Evolutionary conservation across 805 yeast species (phyloP).

Genomic region (Yamadazyma paraphyllophila): DNA sequence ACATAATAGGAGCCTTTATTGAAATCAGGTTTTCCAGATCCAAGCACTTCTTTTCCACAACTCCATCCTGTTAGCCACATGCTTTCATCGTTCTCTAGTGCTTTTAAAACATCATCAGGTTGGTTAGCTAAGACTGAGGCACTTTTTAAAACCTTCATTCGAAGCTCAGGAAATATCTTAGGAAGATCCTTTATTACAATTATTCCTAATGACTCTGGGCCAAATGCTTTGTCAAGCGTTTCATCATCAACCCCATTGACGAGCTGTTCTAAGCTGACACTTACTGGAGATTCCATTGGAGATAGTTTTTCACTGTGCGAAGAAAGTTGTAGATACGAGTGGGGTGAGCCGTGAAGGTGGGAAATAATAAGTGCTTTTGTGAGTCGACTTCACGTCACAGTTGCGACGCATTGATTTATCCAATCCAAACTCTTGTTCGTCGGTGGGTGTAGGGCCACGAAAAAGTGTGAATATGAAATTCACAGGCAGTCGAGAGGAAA

Average conservation of each 20-base stretch:
- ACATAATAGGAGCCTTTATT: constrained; percentile 58
- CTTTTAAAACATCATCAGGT: constrained; percentile 28
- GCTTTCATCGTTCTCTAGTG: constrained; percentile 48
- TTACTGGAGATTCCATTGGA: constrained; percentile 23
- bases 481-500: too few relatives aligned
- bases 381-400: too few relatives aligned
- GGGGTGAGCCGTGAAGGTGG: too few relatives aligned
- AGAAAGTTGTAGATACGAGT: too few relatives aligned
- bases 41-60: constrained; percentile 51
- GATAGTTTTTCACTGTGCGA: background rate
- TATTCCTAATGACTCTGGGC: constrained; percentile 54
- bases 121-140: constrained; percentile 44
- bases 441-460: too few relatives aligned
- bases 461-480: too few relatives aligned
- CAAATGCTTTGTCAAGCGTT: constrained; percentile 47
- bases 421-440: too few relatives aligned
- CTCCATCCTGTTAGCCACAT: constrained; percentile 63
- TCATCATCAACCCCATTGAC: constrained; percentile 27
- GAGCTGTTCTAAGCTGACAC: constrained; percentile 30
- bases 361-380: too few relatives aligned
- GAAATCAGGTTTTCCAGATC: constrained; percentile 43
- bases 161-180: constrained; percentile 30
- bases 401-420: too few relatives aligned
- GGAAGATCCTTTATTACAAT: constrained; percentile 48
- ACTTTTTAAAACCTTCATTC: constrained; percentile 42